Percentiles rank a stretch among this genome's conserved stretches.
phyloP scores from a whole-genome alignment of 2,329 filamentous ascomycete species.

The Aotearoamyces nothofagi region DNA sequence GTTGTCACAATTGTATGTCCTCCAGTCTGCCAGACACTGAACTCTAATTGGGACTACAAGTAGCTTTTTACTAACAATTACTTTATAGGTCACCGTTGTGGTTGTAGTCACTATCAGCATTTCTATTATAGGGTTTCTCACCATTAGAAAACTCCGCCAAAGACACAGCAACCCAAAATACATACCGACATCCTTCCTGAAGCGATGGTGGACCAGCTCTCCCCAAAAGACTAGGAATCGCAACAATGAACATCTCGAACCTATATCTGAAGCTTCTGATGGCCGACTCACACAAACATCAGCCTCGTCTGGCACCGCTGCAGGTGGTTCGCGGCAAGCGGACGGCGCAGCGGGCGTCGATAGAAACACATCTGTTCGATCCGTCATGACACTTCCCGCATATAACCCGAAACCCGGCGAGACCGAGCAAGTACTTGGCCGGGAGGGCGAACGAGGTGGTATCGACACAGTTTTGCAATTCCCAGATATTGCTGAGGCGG shows the following conservation, averaged over 20 bases:
- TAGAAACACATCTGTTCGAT: constrained; percentile 73
- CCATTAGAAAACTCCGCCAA: background rate
- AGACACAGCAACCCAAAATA: constrained; percentile 13
- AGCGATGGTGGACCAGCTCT: constrained; percentile 25
- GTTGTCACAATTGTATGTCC: too few relatives aligned
- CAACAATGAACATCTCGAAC: too few relatives aligned
- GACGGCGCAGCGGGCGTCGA: constrained; percentile 54
- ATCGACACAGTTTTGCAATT: constrained; percentile 84
- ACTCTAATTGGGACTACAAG: too few relatives aligned
- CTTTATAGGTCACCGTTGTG: too few relatives aligned
- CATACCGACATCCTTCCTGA: constrained; percentile 31
- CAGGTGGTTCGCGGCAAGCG: too few relatives aligned
- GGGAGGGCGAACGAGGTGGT: constrained; percentile 81
- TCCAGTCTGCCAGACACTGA: too few relatives aligned
- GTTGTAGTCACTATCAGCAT: background rate
- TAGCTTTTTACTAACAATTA: too few relatives aligned
- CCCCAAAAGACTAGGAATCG: too few relatives aligned
- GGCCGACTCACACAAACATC: too few relatives aligned
- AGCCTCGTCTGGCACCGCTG: too few relatives aligned
- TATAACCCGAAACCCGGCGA: constrained; percentile 62
- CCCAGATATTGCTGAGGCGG: constrained; percentile 62
- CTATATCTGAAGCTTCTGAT: too few relatives aligned
- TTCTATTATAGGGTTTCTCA: background rate
- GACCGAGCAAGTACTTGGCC: constrained; percentile 68
- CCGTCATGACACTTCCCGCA: constrained; percentile 83